Evolutionary conservation across 2,329 filamentous ascomycete species (phyloP).

Genomic region (Zasmidium angulare): DNA sequence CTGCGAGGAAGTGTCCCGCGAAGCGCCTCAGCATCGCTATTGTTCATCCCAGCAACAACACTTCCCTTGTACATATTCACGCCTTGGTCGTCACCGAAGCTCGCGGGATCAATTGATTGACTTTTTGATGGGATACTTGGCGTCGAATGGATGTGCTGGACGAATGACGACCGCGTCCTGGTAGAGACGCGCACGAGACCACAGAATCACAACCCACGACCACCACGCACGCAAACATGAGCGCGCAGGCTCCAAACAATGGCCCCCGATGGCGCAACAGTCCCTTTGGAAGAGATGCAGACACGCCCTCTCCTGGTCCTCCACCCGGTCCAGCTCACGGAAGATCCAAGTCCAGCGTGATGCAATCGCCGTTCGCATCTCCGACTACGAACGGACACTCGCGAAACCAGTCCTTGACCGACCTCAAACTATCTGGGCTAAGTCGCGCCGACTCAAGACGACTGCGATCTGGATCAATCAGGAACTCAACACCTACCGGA

Average conservation of each 20-base stretch:
- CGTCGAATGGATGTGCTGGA: constrained; percentile 5
- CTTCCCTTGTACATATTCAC: constrained; percentile 14
- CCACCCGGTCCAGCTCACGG: constrained; percentile 45
- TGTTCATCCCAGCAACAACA: neutral
- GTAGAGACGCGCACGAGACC: constrained; percentile 19
- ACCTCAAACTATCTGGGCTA: constrained; percentile 43
- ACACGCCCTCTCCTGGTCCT: constrained; percentile 65
- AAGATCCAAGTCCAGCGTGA: constrained; percentile 74
- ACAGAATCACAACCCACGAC: constrained; percentile 15
- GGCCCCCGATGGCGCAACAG: constrained; percentile 75
- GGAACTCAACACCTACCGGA: constrained; percentile 64
- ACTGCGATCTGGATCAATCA: constrained; percentile 57
- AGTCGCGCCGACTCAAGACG: constrained; percentile 32
- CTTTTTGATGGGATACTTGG: neutral
- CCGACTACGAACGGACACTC: constrained; percentile 54
- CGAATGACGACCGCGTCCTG: constrained; percentile 14
- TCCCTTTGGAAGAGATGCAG: constrained; percentile 67
- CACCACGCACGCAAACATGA: constrained; percentile 42
- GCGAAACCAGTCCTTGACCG: constrained; percentile 64
- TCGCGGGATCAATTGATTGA: too few relatives aligned
- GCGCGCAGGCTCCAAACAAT: constrained; percentile 58
- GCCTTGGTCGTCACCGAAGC: neutral
- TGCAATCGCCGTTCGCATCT: constrained; percentile 59
- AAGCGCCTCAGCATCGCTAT: too few relatives aligned
- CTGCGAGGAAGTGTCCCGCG: too few relatives aligned